Evolutionary conservation across 495 filamentous ascomycete genomes (phyloP).

Genomic region (Aspergillus nanangensis): DNA sequence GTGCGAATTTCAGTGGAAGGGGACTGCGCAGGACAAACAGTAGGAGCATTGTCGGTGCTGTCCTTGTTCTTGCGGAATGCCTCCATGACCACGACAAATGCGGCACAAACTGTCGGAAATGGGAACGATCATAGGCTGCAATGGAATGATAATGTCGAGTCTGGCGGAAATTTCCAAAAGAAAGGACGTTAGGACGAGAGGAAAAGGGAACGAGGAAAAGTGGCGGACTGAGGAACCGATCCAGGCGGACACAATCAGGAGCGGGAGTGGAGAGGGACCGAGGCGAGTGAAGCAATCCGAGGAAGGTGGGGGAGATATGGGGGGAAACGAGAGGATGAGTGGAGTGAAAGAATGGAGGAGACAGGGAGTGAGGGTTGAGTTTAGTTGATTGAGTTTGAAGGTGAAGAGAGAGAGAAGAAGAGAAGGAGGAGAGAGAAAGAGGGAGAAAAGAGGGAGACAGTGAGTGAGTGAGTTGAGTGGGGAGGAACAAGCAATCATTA

Average conservation of each 20-base stretch:
- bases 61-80: conserved; percentile 31
- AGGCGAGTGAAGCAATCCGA: neutral
- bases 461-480: neutral
- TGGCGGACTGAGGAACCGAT: neutral
- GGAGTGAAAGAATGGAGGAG: neutral
- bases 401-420: conserved; percentile 4
- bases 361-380: conserved; percentile 1
- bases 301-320: neutral
- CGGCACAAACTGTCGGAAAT: conserved; percentile 15
- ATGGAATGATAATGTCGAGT: neutral
- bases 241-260: neutral
- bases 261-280: neutral
- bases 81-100: conserved; percentile 37
- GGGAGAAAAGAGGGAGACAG: neutral
- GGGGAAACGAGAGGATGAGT: conserved; percentile 1
- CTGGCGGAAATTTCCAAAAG: neutral
- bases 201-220: conserved; percentile 1
- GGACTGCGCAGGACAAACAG: conserved; percentile 34
- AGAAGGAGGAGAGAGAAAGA: neutral
- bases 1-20: conserved; percentile 12
- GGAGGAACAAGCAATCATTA: too few relatives aligned
- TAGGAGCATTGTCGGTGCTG: conserved; percentile 39
- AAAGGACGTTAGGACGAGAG: neutral
- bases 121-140: conserved; percentile 30
- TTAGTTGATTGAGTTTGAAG: neutral